These are phyloP conservation scores for Erodium chrysanthum DNA, from an alignment of 441 rosid genomes.

Conservation along the genomic window DNA sequence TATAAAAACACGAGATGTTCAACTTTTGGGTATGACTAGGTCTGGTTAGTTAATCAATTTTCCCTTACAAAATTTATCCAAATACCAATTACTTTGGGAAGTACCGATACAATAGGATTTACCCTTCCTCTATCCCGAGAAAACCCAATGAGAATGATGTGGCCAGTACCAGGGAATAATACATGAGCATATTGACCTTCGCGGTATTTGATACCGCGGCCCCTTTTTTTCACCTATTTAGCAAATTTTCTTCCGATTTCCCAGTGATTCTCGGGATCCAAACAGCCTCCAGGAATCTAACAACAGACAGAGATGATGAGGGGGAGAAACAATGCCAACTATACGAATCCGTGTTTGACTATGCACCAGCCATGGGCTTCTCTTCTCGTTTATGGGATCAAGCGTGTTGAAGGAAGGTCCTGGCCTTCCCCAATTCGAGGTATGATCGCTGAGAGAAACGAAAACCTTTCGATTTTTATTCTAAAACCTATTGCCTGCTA, in stretches of 20 bases:
- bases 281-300: background rate
- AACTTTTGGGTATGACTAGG: no score
- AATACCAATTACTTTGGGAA: no score
- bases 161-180: no score
- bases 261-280: background rate
- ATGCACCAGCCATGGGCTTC: slow-evolving; percentile 99
- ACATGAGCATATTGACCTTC: no score
- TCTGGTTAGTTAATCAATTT: no score
- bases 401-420: slow-evolving; percentile 85
- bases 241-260: background rate
- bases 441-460: slow-evolving; percentile 4
- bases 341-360: slow-evolving; percentile 66
- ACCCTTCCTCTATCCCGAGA: no score
- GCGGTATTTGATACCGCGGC: background rate
- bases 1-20: no score
- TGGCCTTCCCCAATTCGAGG: slow-evolving; percentile 87
- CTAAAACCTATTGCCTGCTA: background rate
- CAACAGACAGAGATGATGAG: slow-evolving; percentile 10
- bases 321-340: slow-evolving; percentile 39
- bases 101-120: no score
- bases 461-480: background rate
- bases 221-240: no score
- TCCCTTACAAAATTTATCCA: no score
- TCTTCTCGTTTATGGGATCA: slow-evolving; percentile 67
- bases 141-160: no score